A percentile compares a stretch with the other conserved stretches of the same genome.
Evolutionary conservation across 345 rosid species (phyloP).

Genomic region (Fremontodendron californicum): DNA sequence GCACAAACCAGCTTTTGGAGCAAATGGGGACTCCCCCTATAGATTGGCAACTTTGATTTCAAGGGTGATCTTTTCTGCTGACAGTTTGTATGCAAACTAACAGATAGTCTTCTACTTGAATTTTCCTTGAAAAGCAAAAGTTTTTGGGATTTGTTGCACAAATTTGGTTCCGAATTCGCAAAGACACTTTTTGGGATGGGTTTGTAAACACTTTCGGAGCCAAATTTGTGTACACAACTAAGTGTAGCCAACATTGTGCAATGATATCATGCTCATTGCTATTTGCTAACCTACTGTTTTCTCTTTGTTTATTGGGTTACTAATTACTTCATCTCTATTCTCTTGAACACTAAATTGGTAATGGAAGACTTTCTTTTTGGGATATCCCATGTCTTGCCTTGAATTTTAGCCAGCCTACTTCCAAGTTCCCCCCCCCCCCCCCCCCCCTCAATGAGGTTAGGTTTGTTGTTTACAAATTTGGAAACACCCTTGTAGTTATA

Average conservation of each 20-base stretch:
- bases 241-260: neutral
- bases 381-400: neutral
- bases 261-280: neutral
- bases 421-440: too few relatives aligned
- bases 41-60: constrained; percentile 79
- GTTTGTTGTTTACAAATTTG: neutral
- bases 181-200: neutral
- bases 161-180: neutral
- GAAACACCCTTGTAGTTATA: too few relatives aligned
- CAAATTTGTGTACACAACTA: neutral
- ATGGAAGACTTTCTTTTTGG: neutral
- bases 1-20: constrained; percentile 71
- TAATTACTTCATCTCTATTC: neutral
- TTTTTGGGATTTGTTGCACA: neutral
- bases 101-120: neutral
- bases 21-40: constrained; percentile 57
- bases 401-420: neutral
- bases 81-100: constrained; percentile 4
- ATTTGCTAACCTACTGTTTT: neutral
- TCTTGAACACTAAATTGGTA: neutral
- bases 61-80: neutral
- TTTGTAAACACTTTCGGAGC: neutral
- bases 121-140: neutral
- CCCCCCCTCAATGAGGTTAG: neutral
- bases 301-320: neutral